A percentile compares a stretch with the other conserved stretches of the same genome.
phyloP scores from a whole-genome alignment of 2,329 filamentous ascomycete genomes.

The Aspergillaceae sp. region DNA sequence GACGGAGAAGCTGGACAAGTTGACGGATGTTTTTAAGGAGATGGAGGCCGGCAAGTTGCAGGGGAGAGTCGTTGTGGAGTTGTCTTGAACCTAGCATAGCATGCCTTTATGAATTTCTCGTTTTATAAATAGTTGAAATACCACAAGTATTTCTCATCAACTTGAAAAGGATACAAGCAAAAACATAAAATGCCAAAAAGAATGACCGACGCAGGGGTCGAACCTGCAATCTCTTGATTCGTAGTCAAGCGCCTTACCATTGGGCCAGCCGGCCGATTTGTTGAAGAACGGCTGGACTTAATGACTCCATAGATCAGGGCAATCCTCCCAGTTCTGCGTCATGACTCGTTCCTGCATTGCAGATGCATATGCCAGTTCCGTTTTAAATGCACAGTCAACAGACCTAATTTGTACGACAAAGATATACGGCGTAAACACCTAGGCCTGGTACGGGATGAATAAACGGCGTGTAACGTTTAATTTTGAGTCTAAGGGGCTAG shows the following conservation, averaged over 20 bases:
- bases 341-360: too few species aligned
- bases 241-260: constrained; percentile 2
- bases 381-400: too few species aligned
- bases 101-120: neutral
- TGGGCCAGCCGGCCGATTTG: constrained; percentile 6
- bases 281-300: neutral
- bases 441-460: too few species aligned
- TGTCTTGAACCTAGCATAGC: constrained; percentile 15
- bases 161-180: neutral
- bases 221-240: constrained; percentile 2
- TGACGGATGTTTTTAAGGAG: constrained; percentile 39
- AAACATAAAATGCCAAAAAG: neutral
- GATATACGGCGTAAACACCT: too few species aligned
- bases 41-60: constrained; percentile 38
- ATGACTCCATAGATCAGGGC: neutral
- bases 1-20: constrained; percentile 40
- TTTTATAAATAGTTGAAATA: neutral
- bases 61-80: constrained; percentile 42
- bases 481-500: too few species aligned
- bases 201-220: constrained; percentile 1
- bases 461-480: too few species aligned
- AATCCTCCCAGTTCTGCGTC: too few species aligned
- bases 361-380: too few species aligned
- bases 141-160: neutral
- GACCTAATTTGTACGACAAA: too few species aligned